These are phyloP conservation scores for Pleodorina starrii DNA, from an alignment of 139 green algal genomes.

Conservation along the genomic window DNA sequence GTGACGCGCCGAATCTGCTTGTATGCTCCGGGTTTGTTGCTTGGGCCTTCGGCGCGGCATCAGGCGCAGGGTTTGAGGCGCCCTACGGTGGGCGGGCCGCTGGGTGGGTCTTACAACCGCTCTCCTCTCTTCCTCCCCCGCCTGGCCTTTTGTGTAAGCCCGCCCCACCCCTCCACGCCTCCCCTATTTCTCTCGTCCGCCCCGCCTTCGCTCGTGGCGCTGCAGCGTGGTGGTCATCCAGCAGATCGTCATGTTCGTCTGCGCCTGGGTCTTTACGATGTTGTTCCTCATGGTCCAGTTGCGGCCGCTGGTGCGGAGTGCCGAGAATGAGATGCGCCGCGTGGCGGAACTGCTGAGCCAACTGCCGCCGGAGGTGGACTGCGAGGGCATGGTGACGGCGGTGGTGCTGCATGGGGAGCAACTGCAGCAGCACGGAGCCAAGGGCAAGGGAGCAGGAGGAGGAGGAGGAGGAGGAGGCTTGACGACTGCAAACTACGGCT, in stretches of 20 bases:
- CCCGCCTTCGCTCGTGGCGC: background rate
- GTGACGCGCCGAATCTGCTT: too few species aligned
- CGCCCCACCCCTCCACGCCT: too few species aligned
- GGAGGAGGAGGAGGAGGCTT: background rate
- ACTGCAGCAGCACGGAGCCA: background rate
- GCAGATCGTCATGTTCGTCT: conserved; percentile 46
- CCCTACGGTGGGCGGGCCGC: too few species aligned
- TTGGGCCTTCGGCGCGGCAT: too few species aligned
- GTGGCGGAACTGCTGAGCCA: conserved; percentile 67
- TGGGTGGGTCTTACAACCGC: too few species aligned
- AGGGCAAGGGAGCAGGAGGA: background rate
- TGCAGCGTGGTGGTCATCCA: background rate
- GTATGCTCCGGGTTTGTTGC: too few species aligned
- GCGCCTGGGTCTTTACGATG: background rate
- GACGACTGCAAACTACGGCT: too few species aligned
- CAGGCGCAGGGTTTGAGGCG: too few species aligned
- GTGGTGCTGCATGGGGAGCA: background rate
- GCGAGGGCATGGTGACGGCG: background rate
- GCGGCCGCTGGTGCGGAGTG: conserved; percentile 40
- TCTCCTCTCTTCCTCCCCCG: too few species aligned
- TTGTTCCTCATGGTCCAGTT: conserved; percentile 41
- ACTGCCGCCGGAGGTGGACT: conserved; percentile 58
- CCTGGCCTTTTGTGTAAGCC: too few species aligned
- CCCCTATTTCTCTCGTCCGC: background rate
- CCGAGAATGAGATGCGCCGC: conserved; percentile 55